These are phyloP conservation scores for Skeletonema marinoi DNA, from an alignment of 108 stramenopile species.

Conservation along the genomic window DNA sequence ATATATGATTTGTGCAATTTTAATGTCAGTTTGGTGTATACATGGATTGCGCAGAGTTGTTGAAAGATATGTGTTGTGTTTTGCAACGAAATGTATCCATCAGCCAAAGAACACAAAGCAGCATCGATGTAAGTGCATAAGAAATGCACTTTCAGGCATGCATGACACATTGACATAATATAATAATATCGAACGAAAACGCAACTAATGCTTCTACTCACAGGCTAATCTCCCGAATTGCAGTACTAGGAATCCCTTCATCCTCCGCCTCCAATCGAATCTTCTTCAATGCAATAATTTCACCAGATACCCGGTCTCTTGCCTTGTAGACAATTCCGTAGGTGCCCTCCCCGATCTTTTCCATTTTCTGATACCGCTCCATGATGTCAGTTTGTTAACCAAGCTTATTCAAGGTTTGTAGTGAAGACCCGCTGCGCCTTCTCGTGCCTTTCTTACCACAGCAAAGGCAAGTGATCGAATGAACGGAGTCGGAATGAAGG, in stretches of 20 bases:
- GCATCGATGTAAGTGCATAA: too few species aligned
- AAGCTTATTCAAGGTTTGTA: neutral
- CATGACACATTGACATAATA: too few species aligned
- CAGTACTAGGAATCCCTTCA: slow-evolving; percentile 93
- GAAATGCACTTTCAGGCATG: too few species aligned
- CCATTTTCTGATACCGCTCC: slow-evolving; percentile 94
- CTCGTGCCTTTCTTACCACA: too few species aligned
- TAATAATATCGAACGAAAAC: neutral
- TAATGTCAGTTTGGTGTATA: neutral
- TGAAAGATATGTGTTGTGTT: neutral
- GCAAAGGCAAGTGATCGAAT: too few species aligned
- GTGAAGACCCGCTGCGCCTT: neutral
- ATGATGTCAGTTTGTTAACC: slow-evolving; percentile 29
- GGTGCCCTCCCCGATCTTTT: slow-evolving; percentile 94
- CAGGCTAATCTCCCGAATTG: slow-evolving; percentile 92
- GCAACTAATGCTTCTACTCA: slow-evolving; percentile 21
- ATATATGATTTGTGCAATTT: neutral
- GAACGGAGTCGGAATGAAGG: too few species aligned
- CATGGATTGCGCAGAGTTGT: neutral
- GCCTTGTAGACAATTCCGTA: slow-evolving; percentile 99
- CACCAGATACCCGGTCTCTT: slow-evolving; percentile 92
- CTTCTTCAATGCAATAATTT: slow-evolving; percentile 94
- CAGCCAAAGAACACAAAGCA: neutral
- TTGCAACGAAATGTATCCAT: too few species aligned
- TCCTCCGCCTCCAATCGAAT: slow-evolving; percentile 94